These are phyloP conservation scores for Suillus lakei DNA, from an alignment of 768 basidiomycete species.

Conservation along the genomic window DNA sequence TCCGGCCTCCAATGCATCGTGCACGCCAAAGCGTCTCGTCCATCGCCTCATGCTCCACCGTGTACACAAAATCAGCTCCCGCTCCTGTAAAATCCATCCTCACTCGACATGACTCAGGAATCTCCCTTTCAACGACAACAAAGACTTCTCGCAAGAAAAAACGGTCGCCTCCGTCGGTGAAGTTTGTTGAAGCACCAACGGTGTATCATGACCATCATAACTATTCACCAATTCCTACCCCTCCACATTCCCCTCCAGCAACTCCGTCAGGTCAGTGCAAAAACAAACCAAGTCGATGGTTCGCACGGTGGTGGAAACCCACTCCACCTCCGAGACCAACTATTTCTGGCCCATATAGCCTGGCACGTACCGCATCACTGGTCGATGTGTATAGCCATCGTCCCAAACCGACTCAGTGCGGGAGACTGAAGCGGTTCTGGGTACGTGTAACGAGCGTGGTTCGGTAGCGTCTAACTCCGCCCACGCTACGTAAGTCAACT, in stretches of 20 bases:
- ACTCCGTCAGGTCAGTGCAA: slow-evolving; percentile 16
- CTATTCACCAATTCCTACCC: slow-evolving; percentile 10
- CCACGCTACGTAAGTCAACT: background rate
- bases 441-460: slow-evolving; percentile 24
- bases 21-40: slow-evolving; percentile 45
- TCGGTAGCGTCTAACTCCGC: slow-evolving; percentile 17
- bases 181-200: slow-evolving; percentile 70
- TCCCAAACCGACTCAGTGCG: slow-evolving; percentile 20
- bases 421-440: slow-evolving; percentile 36
- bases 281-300: slow-evolving; percentile 22
- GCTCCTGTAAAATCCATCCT: slow-evolving; percentile 63
- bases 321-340: slow-evolving; percentile 27
- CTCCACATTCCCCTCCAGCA: slow-evolving; percentile 20
- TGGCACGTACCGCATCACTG: slow-evolving; percentile 37
- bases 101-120: slow-evolving; percentile 52
- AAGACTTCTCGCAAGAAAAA: slow-evolving; percentile 30
- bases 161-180: slow-evolving; percentile 56
- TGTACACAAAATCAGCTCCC: slow-evolving; percentile 27
- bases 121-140: slow-evolving; percentile 45
- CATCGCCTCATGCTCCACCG: slow-evolving; percentile 36
- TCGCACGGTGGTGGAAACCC: slow-evolving; percentile 33
- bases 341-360: slow-evolving; percentile 37
- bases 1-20: slow-evolving; percentile 26
- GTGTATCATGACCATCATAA: slow-evolving; percentile 55
- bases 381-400: slow-evolving; percentile 27